A percentile compares a stretch with the other conserved stretches of the same genome.
Evolutionary conservation across 1,139 yeast genomes (phyloP).

Genomic region (Blastobotrys elegans): DNA sequence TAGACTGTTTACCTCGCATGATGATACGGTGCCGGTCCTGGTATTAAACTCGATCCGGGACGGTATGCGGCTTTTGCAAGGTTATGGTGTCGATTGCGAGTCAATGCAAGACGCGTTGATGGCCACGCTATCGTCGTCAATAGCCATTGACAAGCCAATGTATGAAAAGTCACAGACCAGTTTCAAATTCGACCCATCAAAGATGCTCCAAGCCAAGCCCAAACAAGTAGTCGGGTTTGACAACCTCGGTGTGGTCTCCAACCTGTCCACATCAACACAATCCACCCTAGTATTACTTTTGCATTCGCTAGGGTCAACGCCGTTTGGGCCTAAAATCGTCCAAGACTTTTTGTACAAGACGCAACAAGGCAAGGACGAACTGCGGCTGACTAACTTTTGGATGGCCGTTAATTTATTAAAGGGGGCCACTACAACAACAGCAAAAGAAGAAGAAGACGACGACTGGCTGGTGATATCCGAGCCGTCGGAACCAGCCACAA

Average conservation of each 20-base stretch:
- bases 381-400: constrained; percentile 23
- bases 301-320: constrained; percentile 2
- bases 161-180: neutral
- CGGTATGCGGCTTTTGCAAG: constrained; percentile 19
- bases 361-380: neutral
- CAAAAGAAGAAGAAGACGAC: constrained; percentile 6
- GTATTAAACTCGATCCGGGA: constrained; percentile 20
- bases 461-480: neutral
- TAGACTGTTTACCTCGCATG: constrained; percentile 27
- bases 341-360: neutral
- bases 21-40: constrained; percentile 23
- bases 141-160: neutral
- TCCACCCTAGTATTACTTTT: constrained; percentile 4
- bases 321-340: neutral
- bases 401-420: constrained; percentile 22
- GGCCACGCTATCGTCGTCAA: neutral
- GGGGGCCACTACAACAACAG: constrained; percentile 18
- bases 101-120: constrained; percentile 2
- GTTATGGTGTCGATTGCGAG: constrained; percentile 1
- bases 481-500: neutral
- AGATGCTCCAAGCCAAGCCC: neutral
- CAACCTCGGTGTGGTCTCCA: constrained; percentile 13
- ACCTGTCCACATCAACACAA: constrained; percentile 13
- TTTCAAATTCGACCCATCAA: constrained; percentile 6
- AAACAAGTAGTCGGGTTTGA: constrained; percentile 4